Percentiles rank a stretch among this genome's conserved stretches.
These are phyloP conservation scores for Rubus idaeus DNA, from an alignment of 306 rosid genomes.

Conservation along the genomic window DNA sequence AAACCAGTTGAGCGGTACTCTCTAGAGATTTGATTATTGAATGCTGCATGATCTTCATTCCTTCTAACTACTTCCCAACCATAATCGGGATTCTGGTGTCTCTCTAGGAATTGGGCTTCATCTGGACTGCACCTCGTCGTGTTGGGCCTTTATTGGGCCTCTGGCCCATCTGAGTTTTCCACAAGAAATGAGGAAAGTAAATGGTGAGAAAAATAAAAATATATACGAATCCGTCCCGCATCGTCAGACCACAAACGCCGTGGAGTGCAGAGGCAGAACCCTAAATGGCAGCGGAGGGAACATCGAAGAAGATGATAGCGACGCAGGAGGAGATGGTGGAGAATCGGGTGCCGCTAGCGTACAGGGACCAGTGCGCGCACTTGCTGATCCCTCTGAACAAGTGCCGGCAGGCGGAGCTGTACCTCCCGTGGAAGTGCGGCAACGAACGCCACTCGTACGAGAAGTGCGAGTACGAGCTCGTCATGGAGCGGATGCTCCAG, in stretches of 20 bases:
- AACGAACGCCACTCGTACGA: constrained; percentile 80
- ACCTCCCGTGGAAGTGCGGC: constrained; percentile 94
- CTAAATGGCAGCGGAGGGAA: constrained; percentile 63
- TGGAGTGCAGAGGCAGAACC: neutral
- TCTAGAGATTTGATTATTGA: constrained; percentile 7
- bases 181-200: no score
- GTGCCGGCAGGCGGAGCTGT: constrained; percentile 80
- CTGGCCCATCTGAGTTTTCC: no score
- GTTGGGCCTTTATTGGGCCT: no score
- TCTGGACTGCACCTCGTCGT: no score
- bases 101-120: neutral
- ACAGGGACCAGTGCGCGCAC: constrained; percentile 94
- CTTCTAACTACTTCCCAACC: constrained; percentile 43
- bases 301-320: constrained; percentile 97
- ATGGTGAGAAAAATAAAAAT: no score
- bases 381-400: constrained; percentile 90
- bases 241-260: neutral
- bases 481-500: constrained; percentile 92
- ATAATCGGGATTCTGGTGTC: neutral
- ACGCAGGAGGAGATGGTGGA: constrained; percentile 93
- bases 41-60: constrained; percentile 32
- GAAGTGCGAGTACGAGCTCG: constrained; percentile 90
- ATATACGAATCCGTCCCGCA: neutral
- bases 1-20: constrained; percentile 3
- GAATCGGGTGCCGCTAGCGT: constrained; percentile 72